A percentile compares a stretch with the other conserved stretches of the same genome.
Evolutionary conservation across 805 yeast genomes (phyloP).

Genomic region (Wickerhamomyces queroliae): DNA sequence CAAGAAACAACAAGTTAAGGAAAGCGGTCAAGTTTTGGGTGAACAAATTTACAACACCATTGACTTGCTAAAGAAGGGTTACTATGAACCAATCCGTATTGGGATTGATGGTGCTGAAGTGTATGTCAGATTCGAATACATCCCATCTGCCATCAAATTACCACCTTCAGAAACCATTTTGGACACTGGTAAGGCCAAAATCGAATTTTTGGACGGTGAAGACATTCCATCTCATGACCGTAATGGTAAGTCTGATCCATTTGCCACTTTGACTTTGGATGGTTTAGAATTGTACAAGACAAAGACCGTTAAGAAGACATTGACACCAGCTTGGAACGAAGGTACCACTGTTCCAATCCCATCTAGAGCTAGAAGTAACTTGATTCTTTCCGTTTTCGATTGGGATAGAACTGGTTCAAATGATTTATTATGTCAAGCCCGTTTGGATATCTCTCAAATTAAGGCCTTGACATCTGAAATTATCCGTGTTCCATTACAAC

Average conservation of each 20-base stretch:
- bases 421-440: constrained; percentile 50
- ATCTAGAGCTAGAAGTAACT: constrained; percentile 51
- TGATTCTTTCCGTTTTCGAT: constrained; percentile 51
- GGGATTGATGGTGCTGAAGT: constrained; percentile 37
- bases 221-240: constrained; percentile 54
- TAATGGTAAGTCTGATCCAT: constrained; percentile 79
- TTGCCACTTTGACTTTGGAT: constrained; percentile 45
- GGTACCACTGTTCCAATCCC: constrained; percentile 49
- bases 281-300: constrained; percentile 51
- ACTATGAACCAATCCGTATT: constrained; percentile 39
- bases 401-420: constrained; percentile 78
- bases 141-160: constrained; percentile 50
- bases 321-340: constrained; percentile 78
- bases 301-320: constrained; percentile 55
- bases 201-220: constrained; percentile 53
- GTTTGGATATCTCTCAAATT: constrained; percentile 43
- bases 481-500: constrained; percentile 45
- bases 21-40: constrained; percentile 41
- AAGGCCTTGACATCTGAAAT: constrained; percentile 39
- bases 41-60: constrained; percentile 46
- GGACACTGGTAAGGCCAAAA: constrained; percentile 60
- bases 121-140: constrained; percentile 48
- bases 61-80: constrained; percentile 48
- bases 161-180: constrained; percentile 54
- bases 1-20: constrained; percentile 40